Base-by-base conservation (phyloP, 75 land plant species). In the Picea glauca region DNA sequence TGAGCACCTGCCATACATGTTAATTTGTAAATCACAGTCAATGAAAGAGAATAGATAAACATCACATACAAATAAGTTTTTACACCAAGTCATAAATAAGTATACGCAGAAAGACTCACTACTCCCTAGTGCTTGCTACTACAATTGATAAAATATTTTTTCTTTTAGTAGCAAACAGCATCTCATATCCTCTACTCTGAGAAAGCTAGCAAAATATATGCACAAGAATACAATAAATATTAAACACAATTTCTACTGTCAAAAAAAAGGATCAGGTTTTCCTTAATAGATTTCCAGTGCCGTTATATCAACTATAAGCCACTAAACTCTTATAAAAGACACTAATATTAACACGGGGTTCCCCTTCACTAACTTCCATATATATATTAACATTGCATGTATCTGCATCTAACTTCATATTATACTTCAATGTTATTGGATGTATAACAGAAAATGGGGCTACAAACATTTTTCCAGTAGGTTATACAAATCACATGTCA, bases 1-100 rank as follows among this genome's bases (percentile, higher is more conserved):
- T 17, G 77, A 26, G 33, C 97, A 94, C 30, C 97, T 93, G 72
- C 77, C 62, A 78, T 15, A 30, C 1, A 62, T 20, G 23, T 62
- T 62, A 62, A 62, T 62, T 62, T 62, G 63, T 20, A 21, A 62
- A 20, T 62, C 5, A n/a, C 63, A 20, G 20, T 1, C 20, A 62
- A 62, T 1, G 20, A 62, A 62, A 43, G 26, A 43, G 15, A 38
- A 43, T 54, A 56, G 18, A 35, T 26, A 26, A 35, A 46, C 35
- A 46, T 75, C 56, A 17, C 21, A 75, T 75, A 15, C 15, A 35
- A 38, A 15, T 15, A 73, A 18, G 58, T 26, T 46, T 35, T 38
- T 60, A 58, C 20, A 13, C 31, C 18, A 31, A 2, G 18, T 23
- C 33, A 77, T 63, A 14, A 6, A 35, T 6, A 20, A 17, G 26